A percentile compares a stretch with the other conserved stretches of the same genome.
Conservation (phyloP, 1,284 basidiomycete genomes). For the Ganoderma lingzhi region DNA sequence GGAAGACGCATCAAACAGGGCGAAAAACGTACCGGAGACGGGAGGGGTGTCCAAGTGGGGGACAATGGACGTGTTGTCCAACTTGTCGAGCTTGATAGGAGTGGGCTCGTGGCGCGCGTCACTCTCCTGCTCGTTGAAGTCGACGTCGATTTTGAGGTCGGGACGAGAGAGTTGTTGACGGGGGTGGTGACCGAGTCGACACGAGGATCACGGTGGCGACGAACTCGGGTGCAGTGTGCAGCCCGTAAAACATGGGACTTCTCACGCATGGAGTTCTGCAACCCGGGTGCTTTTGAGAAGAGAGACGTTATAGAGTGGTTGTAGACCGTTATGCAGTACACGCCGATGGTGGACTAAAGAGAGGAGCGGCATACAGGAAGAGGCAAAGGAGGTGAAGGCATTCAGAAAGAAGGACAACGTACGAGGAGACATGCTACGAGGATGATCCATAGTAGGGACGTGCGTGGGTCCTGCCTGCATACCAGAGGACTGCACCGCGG, state of each 20-base stretch:
- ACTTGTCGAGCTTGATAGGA: conserved; percentile 50
- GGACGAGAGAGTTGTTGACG: conserved; percentile 53
- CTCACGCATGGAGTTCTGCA: conserved; percentile 43
- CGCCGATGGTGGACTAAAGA: not conserved
- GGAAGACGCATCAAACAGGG: no score
- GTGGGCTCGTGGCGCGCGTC: conserved; percentile 69
- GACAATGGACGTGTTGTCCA: conserved; percentile 32
- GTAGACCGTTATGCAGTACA: conserved; percentile 15
- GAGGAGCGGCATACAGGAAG: no score
- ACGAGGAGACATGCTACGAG: conserved; percentile 20
- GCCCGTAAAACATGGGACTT: conserved; percentile 52
- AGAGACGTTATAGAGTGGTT: conserved; percentile 14
- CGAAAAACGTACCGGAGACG: no score
- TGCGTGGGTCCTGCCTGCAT: conserved; percentile 74
- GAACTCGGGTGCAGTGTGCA: conserved; percentile 14
- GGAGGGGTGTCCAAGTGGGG: no score
- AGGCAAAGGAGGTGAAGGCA: not conserved
- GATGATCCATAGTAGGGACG: conserved; percentile 15
- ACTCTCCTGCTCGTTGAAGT: conserved; percentile 67
- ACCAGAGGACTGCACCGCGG: conserved; percentile 82
- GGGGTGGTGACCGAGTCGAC: conserved; percentile 66
- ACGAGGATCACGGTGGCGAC: conserved; percentile 12
- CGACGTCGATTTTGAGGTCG: conserved; percentile 68
- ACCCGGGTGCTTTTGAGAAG: conserved; percentile 23
- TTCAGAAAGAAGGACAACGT: not conserved